Evolutionary conservation across 768 basidiomycete genomes (phyloP).

Genomic region (Sarcodon aspratus): DNA sequence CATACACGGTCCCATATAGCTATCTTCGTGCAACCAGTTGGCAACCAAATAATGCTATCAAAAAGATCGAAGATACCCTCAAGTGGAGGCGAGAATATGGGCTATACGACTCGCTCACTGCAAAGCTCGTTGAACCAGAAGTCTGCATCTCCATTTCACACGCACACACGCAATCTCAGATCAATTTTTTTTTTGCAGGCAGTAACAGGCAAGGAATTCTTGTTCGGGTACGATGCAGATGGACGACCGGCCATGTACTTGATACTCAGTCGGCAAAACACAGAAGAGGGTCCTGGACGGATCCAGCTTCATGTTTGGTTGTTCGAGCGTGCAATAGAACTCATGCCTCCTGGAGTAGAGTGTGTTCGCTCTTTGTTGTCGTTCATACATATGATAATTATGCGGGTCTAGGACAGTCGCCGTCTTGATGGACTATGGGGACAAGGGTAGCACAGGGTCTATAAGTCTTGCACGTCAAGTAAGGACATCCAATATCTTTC

Average conservation of each 20-base stretch:
- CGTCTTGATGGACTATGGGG: not conserved
- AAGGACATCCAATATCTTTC: too few species aligned
- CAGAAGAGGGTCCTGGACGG: conserved; percentile 53
- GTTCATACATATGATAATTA: not conserved
- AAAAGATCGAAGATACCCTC: conserved; percentile 59
- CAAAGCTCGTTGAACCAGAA: conserved; percentile 64
- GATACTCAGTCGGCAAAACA: conserved; percentile 65
- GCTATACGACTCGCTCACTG: conserved; percentile 47
- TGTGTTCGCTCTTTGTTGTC: conserved; percentile 18
- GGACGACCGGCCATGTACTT: conserved; percentile 65
- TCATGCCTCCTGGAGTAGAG: conserved; percentile 80
- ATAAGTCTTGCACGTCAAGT: too few species aligned
- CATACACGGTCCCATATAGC: conserved; percentile 20
- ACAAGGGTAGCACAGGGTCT: too few species aligned
- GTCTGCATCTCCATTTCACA: conserved; percentile 21
- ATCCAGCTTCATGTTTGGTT: conserved; percentile 68
- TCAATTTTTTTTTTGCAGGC: conserved; percentile 29
- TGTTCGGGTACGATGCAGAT: conserved; percentile 62
- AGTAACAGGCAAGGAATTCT: conserved; percentile 71
- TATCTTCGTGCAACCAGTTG: conserved; percentile 76
- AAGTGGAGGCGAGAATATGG: conserved; percentile 77
- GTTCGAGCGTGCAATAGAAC: conserved; percentile 64
- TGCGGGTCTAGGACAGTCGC: not conserved
- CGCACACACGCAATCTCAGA: not conserved
- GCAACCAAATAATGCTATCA: conserved; percentile 52